Evolutionary conservation across 768 basidiomycete genomes (phyloP).

Genomic region (Steccherinum ochraceum): DNA sequence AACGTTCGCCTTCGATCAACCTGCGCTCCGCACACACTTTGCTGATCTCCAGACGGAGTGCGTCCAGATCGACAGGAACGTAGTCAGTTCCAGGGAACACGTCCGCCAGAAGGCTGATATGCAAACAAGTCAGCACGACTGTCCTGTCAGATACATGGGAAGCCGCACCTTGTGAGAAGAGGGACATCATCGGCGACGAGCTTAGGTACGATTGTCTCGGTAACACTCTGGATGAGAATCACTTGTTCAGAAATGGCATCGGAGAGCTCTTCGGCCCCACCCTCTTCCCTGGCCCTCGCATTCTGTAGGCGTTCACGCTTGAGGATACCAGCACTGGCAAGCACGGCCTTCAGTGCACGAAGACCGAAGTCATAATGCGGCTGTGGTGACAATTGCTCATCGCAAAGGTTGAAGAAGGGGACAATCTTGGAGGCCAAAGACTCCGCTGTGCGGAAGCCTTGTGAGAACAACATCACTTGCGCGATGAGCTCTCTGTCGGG

Average conservation of each 20-base stretch:
- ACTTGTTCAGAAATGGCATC: slow-evolving; percentile 85
- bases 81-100: slow-evolving; percentile 97
- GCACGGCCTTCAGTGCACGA: slow-evolving; percentile 92
- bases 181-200: slow-evolving; percentile 96
- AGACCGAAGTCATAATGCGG: slow-evolving; percentile 99
- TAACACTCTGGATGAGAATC: slow-evolving; percentile 96
- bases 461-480: slow-evolving; percentile 99
- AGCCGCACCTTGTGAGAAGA: slow-evolving; percentile 74
- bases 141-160: neutral
- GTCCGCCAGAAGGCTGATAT: slow-evolving; percentile 77
- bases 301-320: slow-evolving; percentile 81
- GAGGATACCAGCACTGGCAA: slow-evolving; percentile 94
- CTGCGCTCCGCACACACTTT: slow-evolving; percentile 84
- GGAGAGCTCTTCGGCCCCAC: slow-evolving; percentile 48
- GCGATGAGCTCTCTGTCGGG: slow-evolving; percentile 98
- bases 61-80: slow-evolving; percentile 80
- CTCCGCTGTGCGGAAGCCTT: slow-evolving; percentile 98
- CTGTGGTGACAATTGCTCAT: slow-evolving; percentile 94
- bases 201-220: slow-evolving; percentile 98
- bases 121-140: slow-evolving; percentile 4
- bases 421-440: slow-evolving; percentile 97
- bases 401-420: slow-evolving; percentile 98
- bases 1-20: slow-evolving; percentile 79
- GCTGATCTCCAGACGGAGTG: slow-evolving; percentile 77
- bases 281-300: slow-evolving; percentile 32